Base-by-base conservation (phyloP, 805 yeast species). In the Pichia cabralensis region DNA sequence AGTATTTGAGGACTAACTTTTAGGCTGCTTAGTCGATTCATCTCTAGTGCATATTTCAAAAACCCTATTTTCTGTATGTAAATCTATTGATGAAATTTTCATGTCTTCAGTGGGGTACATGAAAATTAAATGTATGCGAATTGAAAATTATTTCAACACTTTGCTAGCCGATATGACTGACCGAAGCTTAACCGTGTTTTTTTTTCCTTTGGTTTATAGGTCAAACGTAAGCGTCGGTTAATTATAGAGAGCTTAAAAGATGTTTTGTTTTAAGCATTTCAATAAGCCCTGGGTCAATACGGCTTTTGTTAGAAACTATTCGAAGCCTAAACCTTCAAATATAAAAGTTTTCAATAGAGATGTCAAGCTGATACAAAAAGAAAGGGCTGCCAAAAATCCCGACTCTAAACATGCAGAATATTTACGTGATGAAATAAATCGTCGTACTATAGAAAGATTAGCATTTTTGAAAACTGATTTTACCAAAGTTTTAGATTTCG, bases 371-470 rank as follows among this genome's bases (percentile, higher is more conserved):
- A 44, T 65, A n/a, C 94, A 84, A 45, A 58, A 83, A 29, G 62
- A 70, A 17, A 44, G 66, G 30, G 72, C 80, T 0, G 72, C 76
- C 0, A 29, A 35, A 6, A 54, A 68, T 17, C 55, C 58, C 14
- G 70, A 68, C 4, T 60, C 60, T 8, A 66, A 77, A 12, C 62
- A 69, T 42, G 81, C 71, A 9, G 94, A 84, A 44, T 84, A 82
- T 47, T 56, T 84, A 18, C 64, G 86, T 27, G 76, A 79, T 47
- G 92, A 82, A 50, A 73, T 81, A 7, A 86, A 92, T 1, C 49
- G 64, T 17, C 69, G 82, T 34, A 76, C 86, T 8, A 72, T 82
- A 18, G 94, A 83, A 42, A 64, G 95, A 43, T 55, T 84, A 34
- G 76, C 85, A 3, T 79, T 81, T 53, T 69, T 84, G 31, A 74